Conservation (phyloP, 352 stramenopile species). For the Globisporangium megalacanthum region DNA sequence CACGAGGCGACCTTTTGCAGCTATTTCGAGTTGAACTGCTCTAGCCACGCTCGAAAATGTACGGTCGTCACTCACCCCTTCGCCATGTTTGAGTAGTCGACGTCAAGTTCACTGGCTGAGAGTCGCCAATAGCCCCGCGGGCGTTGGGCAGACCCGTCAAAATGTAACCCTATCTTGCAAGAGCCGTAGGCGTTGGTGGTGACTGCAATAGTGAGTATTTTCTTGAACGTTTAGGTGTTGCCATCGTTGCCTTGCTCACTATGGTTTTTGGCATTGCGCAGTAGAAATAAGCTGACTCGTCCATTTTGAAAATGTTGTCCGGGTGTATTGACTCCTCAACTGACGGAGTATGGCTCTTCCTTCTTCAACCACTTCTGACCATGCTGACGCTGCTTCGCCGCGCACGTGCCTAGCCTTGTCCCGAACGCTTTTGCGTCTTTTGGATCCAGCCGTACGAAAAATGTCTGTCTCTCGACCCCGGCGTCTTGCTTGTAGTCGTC, state of each 20-base stretch:
- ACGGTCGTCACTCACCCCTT: too few species aligned
- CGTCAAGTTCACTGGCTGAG: too few species aligned
- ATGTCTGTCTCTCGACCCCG: background rate
- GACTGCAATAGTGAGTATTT: too few species aligned
- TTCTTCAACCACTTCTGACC: background rate
- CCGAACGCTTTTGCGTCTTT: background rate
- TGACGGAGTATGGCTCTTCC: background rate
- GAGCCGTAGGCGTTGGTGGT: too few species aligned
- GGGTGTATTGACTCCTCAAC: constrained; percentile 2
- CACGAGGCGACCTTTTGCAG: too few species aligned
- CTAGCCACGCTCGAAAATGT: too few species aligned
- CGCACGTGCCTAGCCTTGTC: background rate
- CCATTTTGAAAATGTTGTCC: constrained; percentile 10
- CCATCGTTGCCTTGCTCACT: background rate
- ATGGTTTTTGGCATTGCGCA: background rate
- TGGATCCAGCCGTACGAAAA: constrained; percentile 8
- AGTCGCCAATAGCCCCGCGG: too few species aligned
- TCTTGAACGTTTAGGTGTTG: too few species aligned
- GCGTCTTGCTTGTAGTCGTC: background rate
- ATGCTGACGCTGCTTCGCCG: constrained; percentile 1
- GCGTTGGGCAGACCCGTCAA: too few species aligned
- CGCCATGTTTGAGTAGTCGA: too few species aligned
- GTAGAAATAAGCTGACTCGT: constrained; percentile 1
- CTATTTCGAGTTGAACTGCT: too few species aligned
- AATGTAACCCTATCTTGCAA: too few species aligned